Percentiles rank a stretch among this genome's conserved stretches.
Conservation (phyloP, 257 asterid genomes). For the Solanum virginianum region DNA sequence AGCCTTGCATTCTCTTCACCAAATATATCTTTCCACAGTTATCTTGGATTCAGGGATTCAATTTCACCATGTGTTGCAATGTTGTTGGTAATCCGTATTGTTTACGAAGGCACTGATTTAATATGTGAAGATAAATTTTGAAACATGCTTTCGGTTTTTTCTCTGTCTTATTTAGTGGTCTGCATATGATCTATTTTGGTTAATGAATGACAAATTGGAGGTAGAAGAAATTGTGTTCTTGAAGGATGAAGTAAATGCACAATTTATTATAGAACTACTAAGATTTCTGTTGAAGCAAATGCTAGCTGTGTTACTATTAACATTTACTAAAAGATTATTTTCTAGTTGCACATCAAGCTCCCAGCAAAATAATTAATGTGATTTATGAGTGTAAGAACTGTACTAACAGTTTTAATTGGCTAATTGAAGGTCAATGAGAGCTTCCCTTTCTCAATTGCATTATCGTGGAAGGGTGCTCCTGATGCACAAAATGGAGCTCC, state of each 20-base stretch:
- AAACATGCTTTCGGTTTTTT: not conserved
- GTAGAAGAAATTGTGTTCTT: not conserved
- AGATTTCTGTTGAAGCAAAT: not conserved
- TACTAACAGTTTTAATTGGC: not conserved
- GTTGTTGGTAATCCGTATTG: not conserved
- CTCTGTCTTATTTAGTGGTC: not conserved
- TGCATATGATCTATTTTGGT: not conserved
- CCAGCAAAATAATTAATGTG: not conserved
- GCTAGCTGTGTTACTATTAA: not conserved
- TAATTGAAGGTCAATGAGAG: conserved; percentile 57
- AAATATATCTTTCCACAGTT: not conserved
- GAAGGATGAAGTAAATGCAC: not conserved
- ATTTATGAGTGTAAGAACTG: not conserved
- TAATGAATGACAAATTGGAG: not conserved
- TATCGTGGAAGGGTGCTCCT: conserved; percentile 68
- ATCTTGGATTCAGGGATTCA: not conserved
- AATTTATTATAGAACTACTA: not conserved
- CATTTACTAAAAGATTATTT: not conserved
- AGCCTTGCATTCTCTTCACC: not conserved
- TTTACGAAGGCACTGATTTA: not conserved
- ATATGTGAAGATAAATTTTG: not conserved
- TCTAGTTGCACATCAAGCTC: not conserved
- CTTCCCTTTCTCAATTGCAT: conserved; percentile 66
- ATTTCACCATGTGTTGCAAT: not conserved
- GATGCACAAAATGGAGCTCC: conserved; percentile 49